phyloP scores from a whole-genome alignment of 352 stramenopile genomes.

The Discostella stelligera region DNA sequence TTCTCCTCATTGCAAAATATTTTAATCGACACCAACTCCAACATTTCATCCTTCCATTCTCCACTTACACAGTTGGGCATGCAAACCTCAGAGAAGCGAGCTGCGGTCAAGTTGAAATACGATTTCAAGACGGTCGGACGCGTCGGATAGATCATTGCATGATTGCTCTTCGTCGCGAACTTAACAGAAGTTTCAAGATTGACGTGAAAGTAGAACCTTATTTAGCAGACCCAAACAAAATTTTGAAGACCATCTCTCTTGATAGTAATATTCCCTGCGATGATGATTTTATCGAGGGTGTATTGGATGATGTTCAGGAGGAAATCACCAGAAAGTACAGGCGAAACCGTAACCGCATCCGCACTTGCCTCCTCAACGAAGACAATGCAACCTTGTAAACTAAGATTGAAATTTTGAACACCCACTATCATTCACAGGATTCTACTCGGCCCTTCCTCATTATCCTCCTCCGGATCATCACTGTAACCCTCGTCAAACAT shows the following conservation, averaged over 20 bases:
- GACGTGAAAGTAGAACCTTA: not conserved
- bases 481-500: not conserved
- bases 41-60: not conserved
- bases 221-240: not conserved
- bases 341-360: not conserved
- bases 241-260: not conserved
- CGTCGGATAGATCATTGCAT: not conserved
- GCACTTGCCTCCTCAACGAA: not conserved
- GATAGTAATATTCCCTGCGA: not conserved
- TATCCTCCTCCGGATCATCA: constrained; percentile 1
- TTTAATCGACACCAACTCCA: not conserved
- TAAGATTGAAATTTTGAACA: not conserved
- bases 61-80: not conserved
- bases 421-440: not conserved
- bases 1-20: not conserved
- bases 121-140: not conserved
- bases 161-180: not conserved
- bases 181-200: not conserved
- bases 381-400: not conserved
- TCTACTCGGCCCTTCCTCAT: not conserved
- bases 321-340: not conserved
- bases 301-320: not conserved
- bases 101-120: not conserved
- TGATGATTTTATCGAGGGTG: not conserved
- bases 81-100: not conserved